A percentile compares a stretch with the other conserved stretches of the same genome.
phyloP scores from a whole-genome alignment of 2,329 filamentous ascomycete genomes.

The Dactylonectria macrodidyma region DNA sequence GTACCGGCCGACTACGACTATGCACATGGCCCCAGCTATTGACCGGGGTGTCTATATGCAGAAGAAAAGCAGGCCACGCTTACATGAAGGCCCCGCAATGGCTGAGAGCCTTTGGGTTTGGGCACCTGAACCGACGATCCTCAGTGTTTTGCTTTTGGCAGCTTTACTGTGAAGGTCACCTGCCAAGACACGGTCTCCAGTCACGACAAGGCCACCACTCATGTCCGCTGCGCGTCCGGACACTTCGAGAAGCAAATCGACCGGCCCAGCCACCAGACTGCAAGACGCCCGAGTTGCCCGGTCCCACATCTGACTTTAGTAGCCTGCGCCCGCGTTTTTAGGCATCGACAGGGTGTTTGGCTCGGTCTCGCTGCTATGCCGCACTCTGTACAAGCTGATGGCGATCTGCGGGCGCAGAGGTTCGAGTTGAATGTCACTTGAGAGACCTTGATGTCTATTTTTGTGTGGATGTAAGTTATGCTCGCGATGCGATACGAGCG shows the following conservation, averaged over 20 bases:
- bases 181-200: background rate
- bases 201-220: background rate
- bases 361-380: constrained; percentile 15
- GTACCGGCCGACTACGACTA: background rate
- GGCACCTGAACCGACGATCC: constrained; percentile 27
- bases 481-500: background rate
- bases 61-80: constrained; percentile 42
- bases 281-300: constrained; percentile 29
- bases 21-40: constrained; percentile 25
- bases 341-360: constrained; percentile 29
- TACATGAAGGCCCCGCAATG: constrained; percentile 38
- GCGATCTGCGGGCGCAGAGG: constrained; percentile 32
- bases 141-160: constrained; percentile 36
- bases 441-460: background rate
- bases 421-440: constrained; percentile 17
- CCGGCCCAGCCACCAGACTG: constrained; percentile 33
- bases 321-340: constrained; percentile 32
- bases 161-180: constrained; percentile 23
- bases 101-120: constrained; percentile 25
- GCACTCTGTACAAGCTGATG: constrained; percentile 25
- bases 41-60: constrained; percentile 36
- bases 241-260: constrained; percentile 29
- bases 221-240: constrained; percentile 17
- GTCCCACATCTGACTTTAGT: constrained; percentile 31
- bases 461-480: constrained; percentile 6